Conservation (phyloP, 768 basidiomycete genomes). For the Kwoniella dendrophila region DNA sequence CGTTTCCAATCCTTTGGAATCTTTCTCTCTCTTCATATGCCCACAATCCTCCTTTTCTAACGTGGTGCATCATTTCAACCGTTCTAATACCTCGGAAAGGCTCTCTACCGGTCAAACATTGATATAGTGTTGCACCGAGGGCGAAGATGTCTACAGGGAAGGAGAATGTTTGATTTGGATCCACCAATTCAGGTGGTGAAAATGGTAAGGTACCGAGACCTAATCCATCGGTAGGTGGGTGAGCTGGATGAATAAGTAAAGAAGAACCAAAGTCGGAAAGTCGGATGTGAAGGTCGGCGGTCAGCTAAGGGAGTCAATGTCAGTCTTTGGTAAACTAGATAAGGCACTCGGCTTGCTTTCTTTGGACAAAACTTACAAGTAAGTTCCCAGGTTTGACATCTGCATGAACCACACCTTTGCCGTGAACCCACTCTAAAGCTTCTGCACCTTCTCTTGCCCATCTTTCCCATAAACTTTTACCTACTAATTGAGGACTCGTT, state of each 20-base stretch:
- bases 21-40: conserved; percentile 56
- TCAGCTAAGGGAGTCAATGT: conserved; percentile 30
- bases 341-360: too few species aligned
- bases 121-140: conserved; percentile 58
- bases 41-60: conserved; percentile 56
- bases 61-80: conserved; percentile 57
- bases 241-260: conserved; percentile 51
- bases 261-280: conserved; percentile 59
- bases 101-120: conserved; percentile 56
- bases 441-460: conserved; percentile 54
- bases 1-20: conserved; percentile 35
- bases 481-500: conserved; percentile 44
- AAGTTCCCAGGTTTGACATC: conserved; percentile 59
- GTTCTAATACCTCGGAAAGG: conserved; percentile 55
- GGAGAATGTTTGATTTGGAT: conserved; percentile 54
- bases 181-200: conserved; percentile 58
- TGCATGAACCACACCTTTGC: conserved; percentile 57
- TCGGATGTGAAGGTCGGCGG: conserved; percentile 48
- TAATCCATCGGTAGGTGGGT: conserved; percentile 54
- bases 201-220: conserved; percentile 59
- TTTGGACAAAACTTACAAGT: conserved; percentile 37
- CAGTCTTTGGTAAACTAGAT: not conserved
- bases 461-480: conserved; percentile 41
- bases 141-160: conserved; percentile 58
- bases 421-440: conserved; percentile 56